phyloP scores from a whole-genome alignment of 2,329 filamentous ascomycete genomes.

The Colletotrichum graminicola region DNA sequence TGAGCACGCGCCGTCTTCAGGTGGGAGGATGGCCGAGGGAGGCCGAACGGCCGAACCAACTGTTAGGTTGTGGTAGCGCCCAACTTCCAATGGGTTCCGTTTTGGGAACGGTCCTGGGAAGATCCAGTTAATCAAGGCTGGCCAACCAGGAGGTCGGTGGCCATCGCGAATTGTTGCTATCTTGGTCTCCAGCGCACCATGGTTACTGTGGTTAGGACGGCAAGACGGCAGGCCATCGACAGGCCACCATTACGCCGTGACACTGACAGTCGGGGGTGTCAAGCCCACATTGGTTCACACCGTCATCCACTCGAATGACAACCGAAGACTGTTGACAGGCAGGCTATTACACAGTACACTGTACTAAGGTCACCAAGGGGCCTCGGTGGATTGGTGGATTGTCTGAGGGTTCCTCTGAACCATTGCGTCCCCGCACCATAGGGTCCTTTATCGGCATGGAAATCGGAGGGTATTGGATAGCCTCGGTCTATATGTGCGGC shows the following conservation, averaged over 20 bases:
- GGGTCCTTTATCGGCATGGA: conserved; percentile 12
- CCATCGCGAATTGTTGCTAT: conserved; percentile 33
- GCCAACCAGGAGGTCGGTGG: conserved; percentile 21
- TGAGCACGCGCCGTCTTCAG: conserved; percentile 22
- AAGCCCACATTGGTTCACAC: conserved; percentile 16
- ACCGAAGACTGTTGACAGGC: background rate
- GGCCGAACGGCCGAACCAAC: conserved; percentile 1
- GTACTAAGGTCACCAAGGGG: conserved; percentile 8
- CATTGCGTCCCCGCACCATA: conserved; percentile 3
- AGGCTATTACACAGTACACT: conserved; percentile 13
- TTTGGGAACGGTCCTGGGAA: conserved; percentile 23
- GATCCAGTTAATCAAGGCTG: conserved; percentile 41
- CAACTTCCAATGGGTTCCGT: background rate
- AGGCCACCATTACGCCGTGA: background rate
- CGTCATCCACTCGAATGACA: conserved; percentile 5
- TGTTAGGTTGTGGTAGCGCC: conserved; percentile 13
- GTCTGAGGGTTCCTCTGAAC: background rate
- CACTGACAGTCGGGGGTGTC: background rate
- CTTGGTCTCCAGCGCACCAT: conserved; percentile 8
- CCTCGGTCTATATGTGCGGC: background rate
- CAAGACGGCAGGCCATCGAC: background rate
- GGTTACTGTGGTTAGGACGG: background rate
- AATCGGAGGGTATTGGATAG: background rate
- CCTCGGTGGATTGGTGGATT: background rate
- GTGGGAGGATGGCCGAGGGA: conserved; percentile 20